Conservation (phyloP, 208 protist genomes). For the Tetramitus jugosus region DNA sequence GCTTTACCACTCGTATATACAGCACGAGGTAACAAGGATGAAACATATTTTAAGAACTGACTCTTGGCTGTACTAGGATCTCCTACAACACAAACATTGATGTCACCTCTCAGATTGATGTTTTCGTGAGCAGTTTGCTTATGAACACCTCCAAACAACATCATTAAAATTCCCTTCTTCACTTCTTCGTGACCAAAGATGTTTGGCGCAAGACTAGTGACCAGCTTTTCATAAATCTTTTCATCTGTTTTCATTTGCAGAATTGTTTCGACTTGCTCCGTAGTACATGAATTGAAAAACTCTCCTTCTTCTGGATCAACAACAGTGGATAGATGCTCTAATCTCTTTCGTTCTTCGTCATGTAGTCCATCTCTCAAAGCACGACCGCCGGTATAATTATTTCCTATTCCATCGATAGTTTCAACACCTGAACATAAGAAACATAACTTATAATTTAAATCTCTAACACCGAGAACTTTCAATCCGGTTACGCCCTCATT, state of each 20-base stretch:
- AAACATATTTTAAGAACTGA: constrained; percentile 97
- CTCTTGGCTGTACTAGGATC: constrained; percentile 98
- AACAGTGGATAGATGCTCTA: not conserved
- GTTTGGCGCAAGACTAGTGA: constrained; percentile 74
- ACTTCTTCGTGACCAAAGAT: constrained; percentile 94
- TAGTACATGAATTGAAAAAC: constrained; percentile 54
- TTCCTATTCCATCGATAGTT: constrained; percentile 10
- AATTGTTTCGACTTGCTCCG: constrained; percentile 61
- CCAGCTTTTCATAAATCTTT: constrained; percentile 74
- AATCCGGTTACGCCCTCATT: constrained; percentile 84
- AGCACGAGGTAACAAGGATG: constrained; percentile 76
- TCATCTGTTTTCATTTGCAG: constrained; percentile 59
- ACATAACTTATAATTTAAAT: constrained; percentile 91
- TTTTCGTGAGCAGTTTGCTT: constrained; percentile 85
- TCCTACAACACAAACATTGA: constrained; percentile 98
- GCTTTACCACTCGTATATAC: constrained; percentile 97
- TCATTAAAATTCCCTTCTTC: constrained; percentile 95
- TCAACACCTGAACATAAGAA: constrained; percentile 89
- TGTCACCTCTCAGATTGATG: constrained; percentile 92
- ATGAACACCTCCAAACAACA: constrained; percentile 97
- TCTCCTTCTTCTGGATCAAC: constrained; percentile 26
- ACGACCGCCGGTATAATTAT: constrained; percentile 45
- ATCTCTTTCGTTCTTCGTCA: constrained; percentile 14
- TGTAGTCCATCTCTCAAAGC: too few relatives aligned
- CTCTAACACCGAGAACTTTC: constrained; percentile 90